Percentiles rank a stretch among this genome's conserved stretches.
Evolutionary conservation across 257 asterid species (phyloP).

Genomic region (Ocimum tenuiflorum): DNA sequence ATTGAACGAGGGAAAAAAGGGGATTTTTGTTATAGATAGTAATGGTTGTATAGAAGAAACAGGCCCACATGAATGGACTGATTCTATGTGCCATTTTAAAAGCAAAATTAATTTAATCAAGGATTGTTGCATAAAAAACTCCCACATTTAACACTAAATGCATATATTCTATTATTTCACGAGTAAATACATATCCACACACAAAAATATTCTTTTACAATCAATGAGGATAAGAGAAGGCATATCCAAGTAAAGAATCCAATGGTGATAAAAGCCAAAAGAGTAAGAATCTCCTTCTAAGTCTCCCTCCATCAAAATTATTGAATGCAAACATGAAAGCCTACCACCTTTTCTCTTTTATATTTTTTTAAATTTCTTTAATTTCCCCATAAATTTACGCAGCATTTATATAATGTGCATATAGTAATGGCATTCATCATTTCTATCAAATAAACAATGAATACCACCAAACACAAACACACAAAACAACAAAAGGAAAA

Average conservation of each 20-base stretch:
- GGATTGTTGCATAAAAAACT: background rate
- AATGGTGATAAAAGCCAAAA: constrained; percentile 22
- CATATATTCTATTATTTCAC: background rate
- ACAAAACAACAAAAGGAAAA: background rate
- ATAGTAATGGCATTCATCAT: constrained; percentile 6
- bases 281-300: constrained; percentile 21
- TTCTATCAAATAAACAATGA: constrained; percentile 4
- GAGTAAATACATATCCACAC: background rate
- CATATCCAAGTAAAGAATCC: constrained; percentile 36
- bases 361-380: background rate
- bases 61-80: too few relatives aligned
- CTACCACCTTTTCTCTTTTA: background rate
- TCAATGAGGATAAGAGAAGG: constrained; percentile 20
- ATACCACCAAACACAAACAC: constrained; percentile 27
- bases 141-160: background rate
- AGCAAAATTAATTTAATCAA: background rate
- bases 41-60: too few relatives aligned
- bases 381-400: background rate
- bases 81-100: too few relatives aligned
- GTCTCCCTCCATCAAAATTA: constrained; percentile 20
- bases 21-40: too few relatives aligned
- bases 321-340: constrained; percentile 23
- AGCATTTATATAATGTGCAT: too few relatives aligned
- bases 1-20: too few relatives aligned
- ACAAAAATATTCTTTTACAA: background rate